Conservation (phyloP, 306 rosid genomes). For the Rosa multiflora region DNA sequence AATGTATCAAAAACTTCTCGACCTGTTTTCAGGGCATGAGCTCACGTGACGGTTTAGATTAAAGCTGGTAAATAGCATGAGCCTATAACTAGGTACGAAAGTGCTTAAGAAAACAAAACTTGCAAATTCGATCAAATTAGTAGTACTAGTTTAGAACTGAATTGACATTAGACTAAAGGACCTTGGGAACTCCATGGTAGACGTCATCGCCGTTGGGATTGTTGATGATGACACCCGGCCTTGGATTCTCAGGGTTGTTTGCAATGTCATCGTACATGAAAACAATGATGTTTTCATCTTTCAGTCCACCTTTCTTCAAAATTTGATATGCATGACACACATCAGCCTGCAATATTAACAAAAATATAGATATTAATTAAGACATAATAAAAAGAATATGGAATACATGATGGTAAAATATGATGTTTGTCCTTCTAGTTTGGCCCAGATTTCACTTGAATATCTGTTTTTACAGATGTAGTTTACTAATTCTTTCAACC, state of each 20-base stretch:
- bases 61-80: background rate
- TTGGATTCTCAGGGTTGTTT: conserved; percentile 27
- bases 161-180: background rate
- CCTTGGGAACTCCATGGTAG: conserved; percentile 51
- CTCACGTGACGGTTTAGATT: background rate
- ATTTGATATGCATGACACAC: conserved; percentile 54
- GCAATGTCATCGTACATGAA: conserved; percentile 59
- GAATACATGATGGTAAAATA: background rate
- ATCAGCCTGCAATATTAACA: conserved; percentile 26
- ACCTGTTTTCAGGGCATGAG: no score
- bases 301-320: conserved; percentile 40
- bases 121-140: background rate
- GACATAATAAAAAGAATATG: background rate
- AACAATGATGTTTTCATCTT: conserved; percentile 44
- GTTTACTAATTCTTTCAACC: background rate
- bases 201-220: conserved; percentile 33
- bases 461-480: background rate
- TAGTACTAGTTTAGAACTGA: background rate
- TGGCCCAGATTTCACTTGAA: background rate
- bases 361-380: background rate
- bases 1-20: background rate
- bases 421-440: background rate
- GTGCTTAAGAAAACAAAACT: background rate
- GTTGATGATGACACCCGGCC: conserved; percentile 45
- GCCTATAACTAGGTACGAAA: background rate